Evolutionary conservation across 1,139 yeast genomes (phyloP).

Genomic region (Casaregolazyma lundiana): DNA sequence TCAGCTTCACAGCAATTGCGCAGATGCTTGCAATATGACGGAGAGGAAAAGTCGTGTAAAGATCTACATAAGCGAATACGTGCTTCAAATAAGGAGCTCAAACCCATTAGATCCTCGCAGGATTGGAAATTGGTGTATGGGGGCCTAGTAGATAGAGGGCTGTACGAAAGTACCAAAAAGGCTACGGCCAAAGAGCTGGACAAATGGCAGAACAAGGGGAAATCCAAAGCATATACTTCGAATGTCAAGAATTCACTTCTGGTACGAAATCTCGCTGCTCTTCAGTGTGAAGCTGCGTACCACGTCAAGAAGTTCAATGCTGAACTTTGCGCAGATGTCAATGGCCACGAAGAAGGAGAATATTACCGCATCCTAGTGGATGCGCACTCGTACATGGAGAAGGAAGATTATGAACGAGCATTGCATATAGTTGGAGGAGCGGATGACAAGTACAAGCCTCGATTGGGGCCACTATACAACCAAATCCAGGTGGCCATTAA

Average conservation of each 20-base stretch:
- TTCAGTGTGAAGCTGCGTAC: conserved; percentile 11
- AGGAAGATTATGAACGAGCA: conserved; percentile 9
- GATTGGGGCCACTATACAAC: conserved; percentile 47
- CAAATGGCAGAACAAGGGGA: conserved; percentile 12
- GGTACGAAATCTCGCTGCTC: conserved; percentile 3
- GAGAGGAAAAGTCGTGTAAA: conserved; percentile 58
- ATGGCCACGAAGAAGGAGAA: conserved; percentile 6
- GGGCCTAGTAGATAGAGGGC: conserved; percentile 19
- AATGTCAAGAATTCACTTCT: conserved; percentile 2
- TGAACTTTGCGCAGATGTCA: conserved; percentile 2
- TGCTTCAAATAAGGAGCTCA: conserved; percentile 32
- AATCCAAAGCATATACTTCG: neutral
- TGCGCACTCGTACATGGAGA: conserved; percentile 37
- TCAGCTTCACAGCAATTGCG: conserved; percentile 48
- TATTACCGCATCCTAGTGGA: conserved; percentile 33
- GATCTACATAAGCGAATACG: conserved; percentile 44
- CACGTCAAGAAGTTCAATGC: conserved; percentile 2
- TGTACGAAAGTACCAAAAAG: conserved; percentile 18
- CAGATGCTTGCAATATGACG: conserved; percentile 64
- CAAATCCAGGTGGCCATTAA: conserved; percentile 50
- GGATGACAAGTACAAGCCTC: conserved; percentile 39
- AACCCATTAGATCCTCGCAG: conserved; percentile 20
- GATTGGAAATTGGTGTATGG: conserved; percentile 28
- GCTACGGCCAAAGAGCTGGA: conserved; percentile 23
- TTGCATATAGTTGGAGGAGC: conserved; percentile 5